phyloP scores from a whole-genome alignment of 139 green algal genomes.

The Chlorella ohadii region DNA sequence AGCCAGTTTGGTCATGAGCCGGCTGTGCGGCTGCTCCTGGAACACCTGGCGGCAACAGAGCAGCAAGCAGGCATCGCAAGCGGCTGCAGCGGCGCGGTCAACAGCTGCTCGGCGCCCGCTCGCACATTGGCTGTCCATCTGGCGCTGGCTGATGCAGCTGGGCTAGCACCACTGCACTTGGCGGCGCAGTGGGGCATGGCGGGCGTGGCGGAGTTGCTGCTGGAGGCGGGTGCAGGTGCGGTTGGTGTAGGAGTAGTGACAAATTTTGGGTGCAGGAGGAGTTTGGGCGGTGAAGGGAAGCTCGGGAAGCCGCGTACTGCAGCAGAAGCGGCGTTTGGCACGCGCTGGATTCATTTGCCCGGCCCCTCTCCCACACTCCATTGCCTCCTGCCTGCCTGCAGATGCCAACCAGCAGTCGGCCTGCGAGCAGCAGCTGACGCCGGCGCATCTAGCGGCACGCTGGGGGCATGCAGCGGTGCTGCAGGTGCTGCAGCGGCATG shows the following conservation, averaged over 20 bases:
- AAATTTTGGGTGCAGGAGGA: no score
- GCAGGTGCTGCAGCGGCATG: background rate
- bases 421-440: background rate
- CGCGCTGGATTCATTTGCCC: no score
- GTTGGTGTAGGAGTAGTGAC: no score
- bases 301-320: no score
- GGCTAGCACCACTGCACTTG: slow-evolving; percentile 25
- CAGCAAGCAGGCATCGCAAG: background rate
- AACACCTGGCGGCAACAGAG: background rate
- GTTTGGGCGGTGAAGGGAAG: no score
- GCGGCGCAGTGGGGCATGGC: slow-evolving; percentile 41
- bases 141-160: background rate
- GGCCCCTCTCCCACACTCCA: no score
- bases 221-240: slow-evolving; percentile 15
- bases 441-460: slow-evolving; percentile 27
- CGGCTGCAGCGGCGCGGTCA: background rate
- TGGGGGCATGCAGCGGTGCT: slow-evolving; percentile 31
- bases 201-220: slow-evolving; percentile 2
- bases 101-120: background rate
- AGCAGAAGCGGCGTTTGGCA: no score
- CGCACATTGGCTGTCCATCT: background rate
- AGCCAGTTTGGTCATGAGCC: slow-evolving; percentile 31
- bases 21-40: slow-evolving; percentile 5
- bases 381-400: background rate
- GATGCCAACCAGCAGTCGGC: slow-evolving; percentile 18